Base-by-base conservation (phyloP, 23 red algal genomes). In the Gracilaria gracilis region DNA sequence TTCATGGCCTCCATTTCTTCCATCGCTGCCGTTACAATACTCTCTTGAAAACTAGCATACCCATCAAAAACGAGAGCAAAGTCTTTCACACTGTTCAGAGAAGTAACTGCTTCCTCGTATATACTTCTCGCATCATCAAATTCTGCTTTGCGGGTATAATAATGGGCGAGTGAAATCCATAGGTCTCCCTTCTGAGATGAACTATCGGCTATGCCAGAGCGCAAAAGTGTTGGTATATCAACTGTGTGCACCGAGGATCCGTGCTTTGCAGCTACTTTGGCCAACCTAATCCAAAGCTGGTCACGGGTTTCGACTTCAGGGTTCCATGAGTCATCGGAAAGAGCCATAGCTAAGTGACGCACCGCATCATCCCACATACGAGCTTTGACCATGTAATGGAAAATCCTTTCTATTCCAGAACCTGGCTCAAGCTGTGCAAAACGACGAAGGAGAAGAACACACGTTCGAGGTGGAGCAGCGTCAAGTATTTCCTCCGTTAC, bases 11-110 rank as follows among this genome's bases (percentile, higher is more conserved):
- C 75, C 17, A 62, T 38, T 62, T 62, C 81, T 53, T 89, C 86
- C 40, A 97, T 84, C 4, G 88, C 88, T 51, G 90, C 91, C 36
- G 47, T 79, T n/a, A 82, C 83, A 32, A 92, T 51, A 44, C 76
- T 81, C 80, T 93, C 90, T 47, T 81, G 81, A 67, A 97, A 93
- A 57, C 80, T 88, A 4, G 95, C 90, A 73, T 97, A 97, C 29
- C 80, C 82, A 37, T 97, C 95, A 79, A 89, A 97, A 57, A 93
- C 86, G 53, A 97, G 42, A n/a, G 95, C 85, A 90, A 97, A 97
- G 80, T 97, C 95, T 57, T 89, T 85, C 27, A 92, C 95, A 6
- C 74, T 85, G 24, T 55, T 81, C 46, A 93, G 73, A 42, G 61
- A 40, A 1, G 58, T 44, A 31, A 97, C 77, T 0, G 95, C 95